phyloP scores from a whole-genome alignment of 2,329 filamentous ascomycete genomes.

The Aspergillus sp. region DNA sequence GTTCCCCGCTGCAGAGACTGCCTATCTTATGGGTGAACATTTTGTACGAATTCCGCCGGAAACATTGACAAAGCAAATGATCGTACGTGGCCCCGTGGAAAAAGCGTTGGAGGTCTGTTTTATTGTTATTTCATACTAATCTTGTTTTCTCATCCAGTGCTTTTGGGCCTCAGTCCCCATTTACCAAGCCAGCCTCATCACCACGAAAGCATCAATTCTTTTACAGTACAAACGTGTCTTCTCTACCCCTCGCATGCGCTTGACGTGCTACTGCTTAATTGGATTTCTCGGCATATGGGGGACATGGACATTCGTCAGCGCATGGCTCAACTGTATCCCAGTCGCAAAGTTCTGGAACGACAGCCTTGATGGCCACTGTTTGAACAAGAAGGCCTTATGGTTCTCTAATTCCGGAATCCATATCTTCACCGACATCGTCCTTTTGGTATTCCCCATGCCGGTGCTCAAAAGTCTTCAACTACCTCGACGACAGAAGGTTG shows the following conservation, averaged over 20 bases:
- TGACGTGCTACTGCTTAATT: slow-evolving; percentile 35
- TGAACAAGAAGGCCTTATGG: slow-evolving; percentile 43
- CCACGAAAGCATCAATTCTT: slow-evolving; percentile 36
- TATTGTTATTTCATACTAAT: not conserved
- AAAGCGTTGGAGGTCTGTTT: not conserved
- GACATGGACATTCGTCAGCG: slow-evolving; percentile 31
- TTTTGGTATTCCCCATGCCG: slow-evolving; percentile 44
- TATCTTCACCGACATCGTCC: slow-evolving; percentile 44
- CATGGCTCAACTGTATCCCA: slow-evolving; percentile 33
- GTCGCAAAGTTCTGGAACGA: slow-evolving; percentile 31
- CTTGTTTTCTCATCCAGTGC: slow-evolving; percentile 15
- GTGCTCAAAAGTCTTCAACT: slow-evolving; percentile 42
- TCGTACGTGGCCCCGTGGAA: slow-evolving; percentile 15
- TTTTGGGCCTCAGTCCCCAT: slow-evolving; percentile 35
- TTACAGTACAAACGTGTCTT: slow-evolving; percentile 38
- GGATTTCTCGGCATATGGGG: slow-evolving; percentile 32
- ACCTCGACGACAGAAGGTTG: slow-evolving; percentile 39
- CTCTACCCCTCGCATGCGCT: slow-evolving; percentile 30
- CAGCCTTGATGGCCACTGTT: slow-evolving; percentile 30
- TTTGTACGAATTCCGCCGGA: slow-evolving; percentile 18
- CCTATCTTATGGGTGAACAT: slow-evolving; percentile 31
- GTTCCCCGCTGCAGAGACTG: slow-evolving; percentile 21
- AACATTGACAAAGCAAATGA: slow-evolving; percentile 26
- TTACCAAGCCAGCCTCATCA: slow-evolving; percentile 35
- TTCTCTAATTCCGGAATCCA: slow-evolving; percentile 45